phyloP scores from a whole-genome alignment of 2,329 filamentous ascomycete species.

The Bipolaris victoriae region DNA sequence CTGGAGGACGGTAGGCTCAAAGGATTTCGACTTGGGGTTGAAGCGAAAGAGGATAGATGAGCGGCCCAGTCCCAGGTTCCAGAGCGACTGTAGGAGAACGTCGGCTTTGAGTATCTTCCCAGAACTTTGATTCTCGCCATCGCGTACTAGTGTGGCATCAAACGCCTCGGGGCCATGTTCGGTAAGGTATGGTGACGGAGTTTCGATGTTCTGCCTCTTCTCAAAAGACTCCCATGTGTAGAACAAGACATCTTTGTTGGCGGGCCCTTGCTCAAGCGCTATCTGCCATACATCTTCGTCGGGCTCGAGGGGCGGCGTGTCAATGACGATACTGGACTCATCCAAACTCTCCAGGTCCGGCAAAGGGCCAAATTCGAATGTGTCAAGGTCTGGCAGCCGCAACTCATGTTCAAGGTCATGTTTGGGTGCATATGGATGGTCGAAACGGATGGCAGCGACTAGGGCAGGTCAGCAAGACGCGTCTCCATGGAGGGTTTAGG shows the following conservation, averaged over 20 bases:
- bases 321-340: slow-evolving; percentile 37
- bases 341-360: slow-evolving; percentile 44
- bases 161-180: slow-evolving; percentile 71
- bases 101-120: slow-evolving; percentile 48
- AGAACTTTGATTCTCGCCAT: slow-evolving; percentile 52
- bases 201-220: slow-evolving; percentile 48
- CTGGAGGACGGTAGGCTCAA: slow-evolving; percentile 56
- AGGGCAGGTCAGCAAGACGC: slow-evolving; percentile 25
- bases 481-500: slow-evolving; percentile 16
- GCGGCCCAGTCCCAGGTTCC: slow-evolving; percentile 71
- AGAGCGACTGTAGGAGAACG: slow-evolving; percentile 59
- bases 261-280: slow-evolving; percentile 41
- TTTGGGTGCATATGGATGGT: slow-evolving; percentile 51
- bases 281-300: slow-evolving; percentile 51
- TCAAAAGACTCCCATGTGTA: slow-evolving; percentile 75
- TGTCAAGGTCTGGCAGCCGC: slow-evolving; percentile 47
- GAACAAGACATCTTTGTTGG: slow-evolving; percentile 49
- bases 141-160: slow-evolving; percentile 61
- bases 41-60: slow-evolving; percentile 74
- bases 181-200: slow-evolving; percentile 64
- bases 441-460: slow-evolving; percentile 47
- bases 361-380: slow-evolving; percentile 49
- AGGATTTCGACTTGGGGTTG: slow-evolving; percentile 59
- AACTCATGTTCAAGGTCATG: slow-evolving; percentile 43
- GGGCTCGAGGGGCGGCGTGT: slow-evolving; percentile 32